Percentiles rank a stretch among this genome's conserved stretches.
These are phyloP conservation scores for Penicillium polonicum DNA, from an alignment of 2,329 filamentous ascomycete species.

Conservation along the genomic window DNA sequence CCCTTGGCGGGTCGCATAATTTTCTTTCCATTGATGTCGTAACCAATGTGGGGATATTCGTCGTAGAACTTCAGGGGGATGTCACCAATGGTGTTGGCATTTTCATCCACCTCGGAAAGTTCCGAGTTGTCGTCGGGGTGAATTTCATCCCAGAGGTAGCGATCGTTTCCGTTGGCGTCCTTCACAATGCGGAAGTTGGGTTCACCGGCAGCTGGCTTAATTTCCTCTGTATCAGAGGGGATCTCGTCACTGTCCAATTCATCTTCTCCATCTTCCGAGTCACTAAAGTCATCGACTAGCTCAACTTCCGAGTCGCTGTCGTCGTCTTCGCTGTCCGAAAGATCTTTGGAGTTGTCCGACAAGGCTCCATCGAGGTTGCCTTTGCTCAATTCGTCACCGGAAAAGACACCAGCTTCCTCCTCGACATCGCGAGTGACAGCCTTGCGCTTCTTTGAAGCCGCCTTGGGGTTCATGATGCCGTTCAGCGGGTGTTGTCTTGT, in stretches of 20 bases:
- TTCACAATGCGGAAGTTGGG: conserved; percentile 63
- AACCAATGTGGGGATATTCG: conserved; percentile 95
- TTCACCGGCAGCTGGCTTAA: conserved; percentile 33
- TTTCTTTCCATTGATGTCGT: conserved; percentile 97
- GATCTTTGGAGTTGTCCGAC: conserved; percentile 43
- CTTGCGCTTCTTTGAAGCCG: conserved; percentile 63
- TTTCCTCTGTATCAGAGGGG: conserved; percentile 47
- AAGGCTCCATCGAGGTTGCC: conserved; percentile 45
- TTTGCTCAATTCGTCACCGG: conserved; percentile 59
- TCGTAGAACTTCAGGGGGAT: conserved; percentile 96
- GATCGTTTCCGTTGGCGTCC: conserved; percentile 85
- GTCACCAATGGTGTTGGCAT: conserved; percentile 88
- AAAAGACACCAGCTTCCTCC: conserved; percentile 51
- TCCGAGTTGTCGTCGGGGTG: conserved; percentile 95
- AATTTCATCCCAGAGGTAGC: conserved; percentile 92
- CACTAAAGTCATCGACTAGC: conserved; percentile 55
- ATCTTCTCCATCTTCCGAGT: conserved; percentile 50
- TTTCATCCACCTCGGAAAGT: conserved; percentile 77
- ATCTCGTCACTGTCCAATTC: conserved; percentile 53
- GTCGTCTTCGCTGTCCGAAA: conserved; percentile 39
- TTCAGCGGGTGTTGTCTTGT: conserved; percentile 12
- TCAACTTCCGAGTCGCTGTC: conserved; percentile 51
- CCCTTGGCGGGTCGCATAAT: conserved; percentile 95
- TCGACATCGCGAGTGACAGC: conserved; percentile 56
- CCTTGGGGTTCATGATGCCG: conserved; percentile 36